Base-by-base conservation (phyloP, 345 rosid species). In the Firmiana major region DNA sequence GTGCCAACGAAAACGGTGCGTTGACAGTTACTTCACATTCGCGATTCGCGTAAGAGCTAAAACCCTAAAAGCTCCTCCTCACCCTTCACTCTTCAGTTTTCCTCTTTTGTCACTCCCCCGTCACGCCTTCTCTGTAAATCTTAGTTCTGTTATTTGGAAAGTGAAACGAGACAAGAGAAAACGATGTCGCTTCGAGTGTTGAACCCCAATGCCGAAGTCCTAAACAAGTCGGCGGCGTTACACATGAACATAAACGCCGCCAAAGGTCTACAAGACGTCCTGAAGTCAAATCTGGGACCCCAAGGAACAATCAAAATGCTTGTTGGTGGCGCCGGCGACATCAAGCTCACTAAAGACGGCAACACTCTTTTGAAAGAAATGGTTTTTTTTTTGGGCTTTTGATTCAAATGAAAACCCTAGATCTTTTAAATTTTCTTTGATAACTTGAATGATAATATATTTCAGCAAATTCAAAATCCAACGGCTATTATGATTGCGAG, bases 301-400 rank as follows among this genome's bases (percentile, higher is more conserved):
- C 93, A 93, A 79, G 99, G 99, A 81, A 96, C 98, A 77, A 96
- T 96, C 82, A 96, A 96, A 86, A 96, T 96, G 99, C 97, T 96
- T 79, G 99, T 96, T 80, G 98, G 99, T 71, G 99, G 99, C 10
- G 92, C 99, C 0, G 99, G 99, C 40, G 99, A 94, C 82, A 92
- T 96, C 76, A 96, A 96, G 87, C 93, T 96, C 40, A 96, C 99
- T 26, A 96, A 96, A 85, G 99, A 96, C 43, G 99, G 99, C 1
- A 96, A 96, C 86, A 93, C 97, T 17, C 95, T 96, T 60, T 75
- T 96, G 79, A 96, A 96, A 75, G 98, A 96, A 87, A 96, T 96
- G 99, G 98, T 92, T 15, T 13, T 7, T 19, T 9, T 36, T 45
- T 24, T 40, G 26, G 26, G 22, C 19, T 26, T 19, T 13, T 40